phyloP scores from a whole-genome alignment of 2,329 filamentous ascomycete species.

The Teratosphaeria nubilosa region DNA sequence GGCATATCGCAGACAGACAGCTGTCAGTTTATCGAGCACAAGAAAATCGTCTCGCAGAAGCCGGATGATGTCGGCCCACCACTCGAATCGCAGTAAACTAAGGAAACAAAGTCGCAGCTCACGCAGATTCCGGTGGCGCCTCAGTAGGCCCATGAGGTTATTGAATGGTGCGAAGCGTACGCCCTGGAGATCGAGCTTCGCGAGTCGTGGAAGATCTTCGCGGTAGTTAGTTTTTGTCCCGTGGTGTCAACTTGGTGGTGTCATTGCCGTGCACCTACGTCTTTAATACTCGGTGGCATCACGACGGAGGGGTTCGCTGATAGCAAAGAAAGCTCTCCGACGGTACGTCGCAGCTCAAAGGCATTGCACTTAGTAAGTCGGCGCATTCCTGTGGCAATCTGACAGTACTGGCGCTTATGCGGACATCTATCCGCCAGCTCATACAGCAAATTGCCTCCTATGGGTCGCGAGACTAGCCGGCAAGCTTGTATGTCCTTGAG shows the following conservation, averaged over 20 bases:
- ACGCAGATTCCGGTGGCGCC: neutral
- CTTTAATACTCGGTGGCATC: neutral
- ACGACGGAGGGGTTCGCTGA: neutral
- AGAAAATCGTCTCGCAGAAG: neutral
- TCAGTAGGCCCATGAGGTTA: neutral
- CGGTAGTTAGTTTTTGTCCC: neutral
- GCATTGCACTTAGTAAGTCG: neutral
- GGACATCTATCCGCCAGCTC: neutral
- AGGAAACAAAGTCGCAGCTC: neutral
- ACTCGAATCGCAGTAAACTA: neutral
- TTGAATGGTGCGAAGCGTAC: neutral
- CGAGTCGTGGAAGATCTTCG: neutral
- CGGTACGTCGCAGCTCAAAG: neutral
- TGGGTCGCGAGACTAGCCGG: neutral
- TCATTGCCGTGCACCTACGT: neutral
- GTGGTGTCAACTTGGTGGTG: neutral
- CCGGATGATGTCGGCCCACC: neutral
- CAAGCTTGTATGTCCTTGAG: neutral
- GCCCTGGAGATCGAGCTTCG: neutral
- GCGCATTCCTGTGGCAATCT: neutral
- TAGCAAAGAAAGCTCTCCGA: neutral
- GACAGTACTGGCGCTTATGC: neutral
- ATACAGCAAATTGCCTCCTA: neutral
- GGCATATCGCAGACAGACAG: neutral
- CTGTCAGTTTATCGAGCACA: neutral